Base-by-base conservation (phyloP, 2,329 filamentous ascomycete genomes). In the Xylariales sp. region DNA sequence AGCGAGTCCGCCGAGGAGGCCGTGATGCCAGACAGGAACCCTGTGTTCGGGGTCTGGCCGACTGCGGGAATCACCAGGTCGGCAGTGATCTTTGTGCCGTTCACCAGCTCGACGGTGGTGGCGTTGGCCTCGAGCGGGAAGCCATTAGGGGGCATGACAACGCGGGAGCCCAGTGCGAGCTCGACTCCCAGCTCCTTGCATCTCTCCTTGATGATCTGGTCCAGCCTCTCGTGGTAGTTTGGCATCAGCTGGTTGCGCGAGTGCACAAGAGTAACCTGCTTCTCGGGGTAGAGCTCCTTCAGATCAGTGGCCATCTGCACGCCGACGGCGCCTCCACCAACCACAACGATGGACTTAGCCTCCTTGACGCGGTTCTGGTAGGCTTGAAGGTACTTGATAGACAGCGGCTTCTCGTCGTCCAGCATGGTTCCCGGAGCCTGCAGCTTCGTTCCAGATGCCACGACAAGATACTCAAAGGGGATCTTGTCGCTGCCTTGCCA, bases 301-400 rank as follows among this genome's bases (percentile, higher is more conserved):
- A 69, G 60, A 47, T 76, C 71, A 7, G 65, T 62, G 1, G 69
- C 69, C 50, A 73, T 60, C 47, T 74, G 65, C 12, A 74, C 65
- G 1, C 71, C 70, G 1, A 73, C 70, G 5, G 71, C 66, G 4
- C 70, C 70, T 12, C 68, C 69, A 4, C 70, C 71, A 4, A 66
- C 40, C 5, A 66, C 48, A 17, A 56, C 48, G 14, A 65, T 41
- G 5, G 57, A 52, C 5, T 40, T 43, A 5, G 59, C 53, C 3
- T 43, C 29, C 28, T 40, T 44, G 29, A 71, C 55, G 5, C 45
- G 47, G 1, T 48, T 35, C 45, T 66, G 66, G 45, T 62, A 56
- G 14, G 33, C 38, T 27, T 53, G 48, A 10, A 70, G 40, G 30
- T 61, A 61, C 19, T 42, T 40, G 5, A 62, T 52, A 0, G 58